Evolutionary conservation across 192 early-diverging fungal genomes (phyloP), one percentile per base, ranked within the genome.

Genomic region (Mortierella claussenii): DNA sequence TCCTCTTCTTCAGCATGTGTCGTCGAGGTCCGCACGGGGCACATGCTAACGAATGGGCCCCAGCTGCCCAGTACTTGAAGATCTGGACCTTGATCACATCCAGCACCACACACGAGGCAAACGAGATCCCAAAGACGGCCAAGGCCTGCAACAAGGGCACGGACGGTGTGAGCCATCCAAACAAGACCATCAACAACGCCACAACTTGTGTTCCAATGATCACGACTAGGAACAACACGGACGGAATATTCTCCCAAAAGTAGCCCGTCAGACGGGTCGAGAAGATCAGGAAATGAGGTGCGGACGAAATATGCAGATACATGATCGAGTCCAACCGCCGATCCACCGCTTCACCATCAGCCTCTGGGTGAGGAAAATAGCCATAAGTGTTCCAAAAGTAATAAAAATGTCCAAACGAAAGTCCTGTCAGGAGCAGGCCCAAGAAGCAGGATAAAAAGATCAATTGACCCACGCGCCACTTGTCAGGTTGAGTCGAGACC

Each of bases 211-310:
- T 96, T 4, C 90, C 94, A 28, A 91, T 65, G 55, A 97, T 91
- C 47, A 91, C 92, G 2, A 84, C 73, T 3, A 91, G 86, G 65
- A 97, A 97, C 20, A 90, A 76, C 71, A 82, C 71, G 36, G 87
- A 87, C 6, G 96, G 96, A 68, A 87, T 80, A 55, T 90, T 91
- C 61, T 93, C 86, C 90, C 91, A 97, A 84, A 91, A 95, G 80
- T 88, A 94, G 43, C 91, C 89, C 42, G 88, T 78, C 27, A 95
- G 67, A 36, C 95, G 89, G 13, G 95, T 95, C 27, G 93, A 95
- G 81, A 96, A 96, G 78, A 96, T 96, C 37, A 95, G 88, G 79
- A 96, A 96, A 70, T 96, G 95, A 21, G 94, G 94, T 3, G 82
- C 82, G 9, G 92, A 93, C 13, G 93, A 95, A 55, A 96, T 92